Conservation (phyloP, 1,284 basidiomycete species). For the Sanguinoderma infundibulare region DNA sequence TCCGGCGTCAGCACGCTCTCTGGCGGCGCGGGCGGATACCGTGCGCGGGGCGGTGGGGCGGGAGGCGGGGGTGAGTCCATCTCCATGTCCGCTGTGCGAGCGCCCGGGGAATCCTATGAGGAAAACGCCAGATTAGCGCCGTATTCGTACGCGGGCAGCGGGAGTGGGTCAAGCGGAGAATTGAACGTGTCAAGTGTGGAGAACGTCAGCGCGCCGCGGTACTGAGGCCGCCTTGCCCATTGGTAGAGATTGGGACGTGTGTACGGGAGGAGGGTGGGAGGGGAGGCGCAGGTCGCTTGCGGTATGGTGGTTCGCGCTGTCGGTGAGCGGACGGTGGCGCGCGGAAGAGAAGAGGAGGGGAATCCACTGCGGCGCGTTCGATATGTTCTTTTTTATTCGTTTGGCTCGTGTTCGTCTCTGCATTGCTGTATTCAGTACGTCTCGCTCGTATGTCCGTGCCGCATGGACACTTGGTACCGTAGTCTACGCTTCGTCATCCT, state of each 20-base stretch:
- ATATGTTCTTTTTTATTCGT: not conserved
- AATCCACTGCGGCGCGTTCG: not conserved
- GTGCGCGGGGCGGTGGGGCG: not conserved
- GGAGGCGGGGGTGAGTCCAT: constrained; percentile 21
- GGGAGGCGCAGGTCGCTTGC: not conserved
- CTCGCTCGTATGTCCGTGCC: not conserved
- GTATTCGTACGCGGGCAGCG: constrained; percentile 37
- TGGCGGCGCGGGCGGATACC: constrained; percentile 1
- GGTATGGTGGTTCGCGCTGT: not conserved
- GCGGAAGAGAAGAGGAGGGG: not conserved
- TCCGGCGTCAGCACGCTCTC: constrained; percentile 13
- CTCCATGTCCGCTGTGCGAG: constrained; percentile 11
- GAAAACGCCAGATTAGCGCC: constrained; percentile 51
- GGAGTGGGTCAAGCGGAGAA: constrained; percentile 3
- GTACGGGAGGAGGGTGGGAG: not conserved
- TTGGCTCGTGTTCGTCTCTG: not conserved
- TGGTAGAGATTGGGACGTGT: no score
- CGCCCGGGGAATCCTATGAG: constrained; percentile 41
- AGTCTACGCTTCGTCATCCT: not conserved
- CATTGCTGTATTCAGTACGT: not conserved
- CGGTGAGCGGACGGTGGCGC: not conserved
- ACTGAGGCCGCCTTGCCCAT: not conserved
- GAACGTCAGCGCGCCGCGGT: not conserved
- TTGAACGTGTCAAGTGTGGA: not conserved
- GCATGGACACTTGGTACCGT: not conserved